A percentile compares a stretch with the other conserved stretches of the same genome.
Evolutionary conservation across 2,329 filamentous ascomycete species (phyloP).

Genomic region (Stachybotrys chlorohalonatus): DNA sequence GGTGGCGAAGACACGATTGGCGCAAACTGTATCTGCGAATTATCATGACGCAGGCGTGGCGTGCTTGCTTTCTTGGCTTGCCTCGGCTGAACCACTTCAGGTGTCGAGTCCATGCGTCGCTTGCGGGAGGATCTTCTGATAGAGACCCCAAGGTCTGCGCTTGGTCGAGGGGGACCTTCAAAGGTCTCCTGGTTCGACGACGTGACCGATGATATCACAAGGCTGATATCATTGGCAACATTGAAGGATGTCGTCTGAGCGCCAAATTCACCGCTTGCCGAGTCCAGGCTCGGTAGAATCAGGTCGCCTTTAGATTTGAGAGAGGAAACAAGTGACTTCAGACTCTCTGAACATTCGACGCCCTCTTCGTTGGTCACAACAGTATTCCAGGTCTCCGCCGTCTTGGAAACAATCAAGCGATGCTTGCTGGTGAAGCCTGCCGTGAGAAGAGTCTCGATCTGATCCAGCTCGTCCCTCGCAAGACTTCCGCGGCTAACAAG

Average conservation of each 20-base stretch:
- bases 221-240: conserved; percentile 36
- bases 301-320: conserved; percentile 46
- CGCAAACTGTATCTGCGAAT: conserved; percentile 75
- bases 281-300: conserved; percentile 32
- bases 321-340: conserved; percentile 54
- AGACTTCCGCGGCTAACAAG: conserved; percentile 25
- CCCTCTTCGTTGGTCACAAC: conserved; percentile 53
- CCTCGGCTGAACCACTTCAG: conserved; percentile 13
- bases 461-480: conserved; percentile 35
- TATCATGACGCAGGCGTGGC: conserved; percentile 60
- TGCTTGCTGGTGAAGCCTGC: conserved; percentile 52
- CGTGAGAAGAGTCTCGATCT: conserved; percentile 45
- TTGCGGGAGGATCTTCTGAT: conserved; percentile 16
- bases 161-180: conserved; percentile 6
- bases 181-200: conserved; percentile 16
- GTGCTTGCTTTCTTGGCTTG: conserved; percentile 23
- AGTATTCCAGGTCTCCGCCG: conserved; percentile 55
- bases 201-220: conserved; percentile 19
- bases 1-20: conserved; percentile 52
- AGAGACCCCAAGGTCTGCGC: conserved; percentile 7
- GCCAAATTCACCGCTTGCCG: conserved; percentile 25
- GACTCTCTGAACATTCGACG: conserved; percentile 53
- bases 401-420: conserved; percentile 39
- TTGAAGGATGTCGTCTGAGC: conserved; percentile 32
- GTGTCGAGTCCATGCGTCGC: conserved; percentile 16